Conservation (phyloP, 2,329 filamentous ascomycete species). For the Gnomoniopsis sp. region DNA sequence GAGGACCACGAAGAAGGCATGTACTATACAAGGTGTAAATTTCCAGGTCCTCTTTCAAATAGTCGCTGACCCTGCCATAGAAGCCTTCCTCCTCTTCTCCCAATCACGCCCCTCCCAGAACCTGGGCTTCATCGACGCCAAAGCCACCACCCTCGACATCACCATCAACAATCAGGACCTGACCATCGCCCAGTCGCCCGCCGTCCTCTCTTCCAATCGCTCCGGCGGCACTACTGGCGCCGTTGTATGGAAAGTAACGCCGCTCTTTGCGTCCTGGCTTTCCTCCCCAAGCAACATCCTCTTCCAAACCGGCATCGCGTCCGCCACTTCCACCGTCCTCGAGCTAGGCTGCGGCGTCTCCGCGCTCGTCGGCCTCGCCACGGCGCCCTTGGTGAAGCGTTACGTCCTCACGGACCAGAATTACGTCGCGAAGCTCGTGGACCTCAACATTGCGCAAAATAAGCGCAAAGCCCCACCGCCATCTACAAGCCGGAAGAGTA, state of each 20-base stretch:
- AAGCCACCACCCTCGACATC: slow-evolving; percentile 62
- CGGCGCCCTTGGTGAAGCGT: slow-evolving; percentile 57
- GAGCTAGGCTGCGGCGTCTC: slow-evolving; percentile 90
- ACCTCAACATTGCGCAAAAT: slow-evolving; percentile 71
- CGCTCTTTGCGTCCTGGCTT: slow-evolving; percentile 79
- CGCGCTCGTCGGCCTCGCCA: slow-evolving; percentile 68
- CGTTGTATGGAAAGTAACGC: slow-evolving; percentile 92
- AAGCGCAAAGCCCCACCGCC: slow-evolving; percentile 7
- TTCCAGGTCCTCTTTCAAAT: neutral
- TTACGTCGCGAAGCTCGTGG: slow-evolving; percentile 76
- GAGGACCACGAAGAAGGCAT: slow-evolving; percentile 48
- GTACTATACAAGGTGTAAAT: neutral
- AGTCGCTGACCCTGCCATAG: slow-evolving; percentile 41
- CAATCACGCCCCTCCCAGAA: slow-evolving; percentile 69
- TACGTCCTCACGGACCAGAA: slow-evolving; percentile 86
- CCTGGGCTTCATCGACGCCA: slow-evolving; percentile 80
- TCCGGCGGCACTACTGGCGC: slow-evolving; percentile 55
- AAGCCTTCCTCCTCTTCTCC: slow-evolving; percentile 85
- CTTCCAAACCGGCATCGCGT: slow-evolving; percentile 48
- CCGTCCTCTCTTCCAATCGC: slow-evolving; percentile 73
- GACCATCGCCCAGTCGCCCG: slow-evolving; percentile 78
- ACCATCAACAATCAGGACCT: slow-evolving; percentile 68
- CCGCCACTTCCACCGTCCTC: slow-evolving; percentile 56
- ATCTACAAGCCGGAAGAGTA: neutral
- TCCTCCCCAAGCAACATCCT: slow-evolving; percentile 60